These are phyloP conservation scores for Odontarrhena argentea DNA, from an alignment of 345 rosid genomes.

Conservation along the genomic window DNA sequence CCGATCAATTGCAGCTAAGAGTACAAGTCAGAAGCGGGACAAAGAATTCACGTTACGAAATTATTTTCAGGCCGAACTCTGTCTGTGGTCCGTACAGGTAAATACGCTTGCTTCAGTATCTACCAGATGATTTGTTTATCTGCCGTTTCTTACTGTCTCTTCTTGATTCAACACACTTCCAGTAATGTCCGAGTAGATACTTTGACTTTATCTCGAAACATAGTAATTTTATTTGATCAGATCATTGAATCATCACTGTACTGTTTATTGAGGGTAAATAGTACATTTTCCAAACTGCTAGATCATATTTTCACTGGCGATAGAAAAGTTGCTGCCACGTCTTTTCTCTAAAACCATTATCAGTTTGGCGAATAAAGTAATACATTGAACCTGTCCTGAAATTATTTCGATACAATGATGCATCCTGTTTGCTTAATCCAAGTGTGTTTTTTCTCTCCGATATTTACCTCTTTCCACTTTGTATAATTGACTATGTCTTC, in stretches of 20 bases:
- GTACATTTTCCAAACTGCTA: conserved; percentile 15
- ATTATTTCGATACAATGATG: conserved; percentile 8
- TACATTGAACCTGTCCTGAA: conserved; percentile 7
- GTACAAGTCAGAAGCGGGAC: conserved; percentile 91
- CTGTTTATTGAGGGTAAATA: conserved; percentile 12
- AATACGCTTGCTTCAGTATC: conserved; percentile 25
- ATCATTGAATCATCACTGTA: not conserved
- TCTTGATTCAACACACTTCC: no score
- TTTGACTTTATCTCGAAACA: no score
- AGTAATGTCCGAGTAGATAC: no score
- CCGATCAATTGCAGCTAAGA: conserved; percentile 59
- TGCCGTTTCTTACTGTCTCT: not conserved
- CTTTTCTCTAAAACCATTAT: conserved; percentile 14
- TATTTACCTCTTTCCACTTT: conserved; percentile 6
- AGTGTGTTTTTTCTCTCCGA: conserved; percentile 17
- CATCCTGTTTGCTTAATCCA: conserved; percentile 22
- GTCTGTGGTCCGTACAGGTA: conserved; percentile 94
- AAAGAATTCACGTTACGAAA: conserved; percentile 85
- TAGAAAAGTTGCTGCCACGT: not conserved
- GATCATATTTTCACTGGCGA: conserved; percentile 22
- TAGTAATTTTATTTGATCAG: no score
- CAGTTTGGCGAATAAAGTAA: conserved; percentile 1
- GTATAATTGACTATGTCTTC: conserved; percentile 13
- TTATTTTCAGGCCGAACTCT: conserved; percentile 82
- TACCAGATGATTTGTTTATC: conserved; percentile 20